Evolutionary conservation across 495 filamentous ascomycete species (phyloP), one percentile per base, ranked within the genome.

Genomic region (Tuber magnatum): DNA sequence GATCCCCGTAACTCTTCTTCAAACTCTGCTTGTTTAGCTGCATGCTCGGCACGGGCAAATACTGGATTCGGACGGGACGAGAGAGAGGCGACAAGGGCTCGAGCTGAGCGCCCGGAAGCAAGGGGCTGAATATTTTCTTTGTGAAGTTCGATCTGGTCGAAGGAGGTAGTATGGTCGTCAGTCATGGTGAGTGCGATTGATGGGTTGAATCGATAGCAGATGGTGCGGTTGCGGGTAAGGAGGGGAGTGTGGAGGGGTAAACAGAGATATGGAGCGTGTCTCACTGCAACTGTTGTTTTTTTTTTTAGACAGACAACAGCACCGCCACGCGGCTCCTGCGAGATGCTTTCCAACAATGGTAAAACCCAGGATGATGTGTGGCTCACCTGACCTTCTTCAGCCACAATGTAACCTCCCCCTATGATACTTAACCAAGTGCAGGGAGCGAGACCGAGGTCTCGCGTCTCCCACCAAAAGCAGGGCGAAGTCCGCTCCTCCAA

Each of bases 111-210:
- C 48, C 95, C 95, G 70, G 92, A 91, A 2, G 96, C 93, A 56
- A 98, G 87, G 20, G 94, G 91, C 82, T 97, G 94, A 65, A 98
- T 97, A 82, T 99, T 98, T 84, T 99, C 95, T 84, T 99, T 99
- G 81, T 97, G 94, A 68, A 87, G 88, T 83, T 99, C 95, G 85
- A 99, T 98, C 76, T 97, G 89, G 76, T 97, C 92, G 86, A 99
- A 98, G 84, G 96, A 89, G 82, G 97, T 92, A 28, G 80, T 77
- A 42, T 80, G 44, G 35, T 69, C 68, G 69, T 73, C 79, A 51
- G 79, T 75, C 79, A 80, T 80, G 32, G 56, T 76, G 38, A 73
- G 35, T 16, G 38, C 24, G 69, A 76, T 71, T 77, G 32, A 73
- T 75, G 24, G 38, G 18, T 44, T 78, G 70, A 41, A 46, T 22